A percentile compares a stretch with the other conserved stretches of the same genome.
Conservation (phyloP, 2,329 filamentous ascomycete species). For the Pseudocercospora fuligena region DNA sequence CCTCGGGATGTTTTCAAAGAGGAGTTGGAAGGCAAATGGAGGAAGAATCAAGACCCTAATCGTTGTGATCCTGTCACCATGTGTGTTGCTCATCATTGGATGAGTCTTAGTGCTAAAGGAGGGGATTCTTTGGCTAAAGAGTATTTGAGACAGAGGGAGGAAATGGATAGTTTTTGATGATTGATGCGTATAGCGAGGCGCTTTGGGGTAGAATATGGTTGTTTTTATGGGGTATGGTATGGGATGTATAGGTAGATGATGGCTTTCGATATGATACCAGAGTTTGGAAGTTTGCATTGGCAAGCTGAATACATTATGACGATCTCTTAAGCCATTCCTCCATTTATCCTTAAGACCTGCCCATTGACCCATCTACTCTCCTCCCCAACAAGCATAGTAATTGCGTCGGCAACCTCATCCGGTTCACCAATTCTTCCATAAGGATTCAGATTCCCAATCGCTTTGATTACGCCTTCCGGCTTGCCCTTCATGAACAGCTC, state of each 20-base stretch:
- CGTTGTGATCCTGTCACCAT: conserved; percentile 84
- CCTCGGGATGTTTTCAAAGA: conserved; percentile 90
- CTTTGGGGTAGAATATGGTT: not conserved
- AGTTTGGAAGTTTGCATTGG: too few relatives aligned
- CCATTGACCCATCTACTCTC: conserved; percentile 51
- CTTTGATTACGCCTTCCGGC: conserved; percentile 52
- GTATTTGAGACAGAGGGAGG: conserved; percentile 74
- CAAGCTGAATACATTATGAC: too few relatives aligned
- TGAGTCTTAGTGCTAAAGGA: conserved; percentile 85
- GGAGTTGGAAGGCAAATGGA: conserved; percentile 72
- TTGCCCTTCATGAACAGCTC: conserved; percentile 60
- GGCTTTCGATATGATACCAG: not conserved
- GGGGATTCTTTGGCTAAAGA: conserved; percentile 83
- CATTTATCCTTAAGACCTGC: conserved; percentile 55
- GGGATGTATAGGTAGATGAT: not conserved
- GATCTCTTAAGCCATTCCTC: conserved; percentile 33
- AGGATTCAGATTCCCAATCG: conserved; percentile 49
- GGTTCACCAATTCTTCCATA: conserved; percentile 53
- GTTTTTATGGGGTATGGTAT: not conserved
- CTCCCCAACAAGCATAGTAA: conserved; percentile 48
- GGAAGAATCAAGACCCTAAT: conserved; percentile 61
- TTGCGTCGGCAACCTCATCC: conserved; percentile 55
- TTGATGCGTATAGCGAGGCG: not conserved
- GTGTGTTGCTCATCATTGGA: conserved; percentile 96
- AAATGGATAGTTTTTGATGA: conserved; percentile 57